A percentile compares a stretch with the other conserved stretches of the same genome.
Conservation (phyloP, 1,284 basidiomycete genomes). For the Moesziomyces antarcticus region DNA sequence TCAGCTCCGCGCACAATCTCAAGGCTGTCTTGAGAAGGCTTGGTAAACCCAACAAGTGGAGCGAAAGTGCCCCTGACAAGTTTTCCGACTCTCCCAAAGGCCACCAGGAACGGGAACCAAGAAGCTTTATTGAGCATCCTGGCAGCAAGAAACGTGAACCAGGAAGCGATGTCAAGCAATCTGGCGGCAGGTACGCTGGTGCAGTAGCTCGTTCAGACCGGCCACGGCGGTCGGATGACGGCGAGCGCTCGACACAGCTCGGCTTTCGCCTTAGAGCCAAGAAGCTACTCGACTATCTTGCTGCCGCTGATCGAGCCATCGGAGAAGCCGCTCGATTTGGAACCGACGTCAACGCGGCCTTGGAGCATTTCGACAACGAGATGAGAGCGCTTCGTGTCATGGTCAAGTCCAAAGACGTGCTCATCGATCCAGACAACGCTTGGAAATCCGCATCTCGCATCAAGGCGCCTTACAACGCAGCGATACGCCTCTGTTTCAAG, state of each 20-base stretch:
- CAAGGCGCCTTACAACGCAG: conserved; percentile 34
- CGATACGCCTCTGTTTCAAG: conserved; percentile 24
- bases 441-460: conserved; percentile 41
- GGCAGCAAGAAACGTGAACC: too few relatives aligned
- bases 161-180: neutral
- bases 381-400: conserved; percentile 43
- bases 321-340: conserved; percentile 6
- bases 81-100: neutral
- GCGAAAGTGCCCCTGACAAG: conserved; percentile 3
- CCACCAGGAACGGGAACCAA: neutral
- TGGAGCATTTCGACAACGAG: conserved; percentile 24
- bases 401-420: conserved; percentile 36
- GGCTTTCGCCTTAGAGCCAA: conserved; percentile 26
- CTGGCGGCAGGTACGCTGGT: too few relatives aligned
- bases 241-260: conserved; percentile 3
- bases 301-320: neutral
- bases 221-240: neutral
- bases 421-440: conserved; percentile 30
- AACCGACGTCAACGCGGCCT: conserved; percentile 5
- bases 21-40: conserved; percentile 19
- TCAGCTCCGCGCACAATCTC: conserved; percentile 24
- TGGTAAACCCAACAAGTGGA: conserved; percentile 20
- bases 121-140: neutral
- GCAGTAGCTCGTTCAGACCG: too few relatives aligned
- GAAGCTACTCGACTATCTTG: conserved; percentile 10